A percentile compares a stretch with the other conserved stretches of the same genome.
Conservation (phyloP, 257 asterid species). For the Ballota nigra region DNA sequence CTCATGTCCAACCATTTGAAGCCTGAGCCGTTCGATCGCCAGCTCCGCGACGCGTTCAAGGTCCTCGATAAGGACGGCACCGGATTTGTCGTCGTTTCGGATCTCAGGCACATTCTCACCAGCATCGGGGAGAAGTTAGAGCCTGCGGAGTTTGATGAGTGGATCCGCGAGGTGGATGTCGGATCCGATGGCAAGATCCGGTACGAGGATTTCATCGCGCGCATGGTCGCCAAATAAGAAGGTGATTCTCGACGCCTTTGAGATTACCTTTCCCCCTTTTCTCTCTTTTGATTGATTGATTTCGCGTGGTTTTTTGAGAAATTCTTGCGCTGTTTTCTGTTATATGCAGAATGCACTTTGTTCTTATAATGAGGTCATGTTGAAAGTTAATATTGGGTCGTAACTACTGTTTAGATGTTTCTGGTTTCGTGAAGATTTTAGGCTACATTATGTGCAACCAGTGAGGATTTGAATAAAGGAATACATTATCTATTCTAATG, state of each 20-base stretch:
- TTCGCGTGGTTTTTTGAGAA: slow-evolving; percentile 4
- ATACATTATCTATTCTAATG: not conserved
- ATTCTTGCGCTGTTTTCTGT: not conserved
- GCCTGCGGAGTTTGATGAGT: slow-evolving; percentile 90
- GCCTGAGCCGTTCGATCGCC: slow-evolving; percentile 98
- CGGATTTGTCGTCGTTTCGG: slow-evolving; percentile 76
- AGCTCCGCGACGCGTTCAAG: slow-evolving; percentile 91
- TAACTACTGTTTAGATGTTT: not conserved
- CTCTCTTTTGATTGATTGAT: not conserved
- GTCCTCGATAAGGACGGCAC: slow-evolving; percentile 86
- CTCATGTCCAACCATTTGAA: slow-evolving; percentile 90
- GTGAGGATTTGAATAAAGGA: not conserved
- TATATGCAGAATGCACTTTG: slow-evolving; percentile 7
- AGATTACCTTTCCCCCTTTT: not conserved
- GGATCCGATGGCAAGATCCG: slow-evolving; percentile 94
- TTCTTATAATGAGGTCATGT: not conserved
- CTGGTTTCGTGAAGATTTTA: not conserved
- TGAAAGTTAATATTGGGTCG: not conserved
- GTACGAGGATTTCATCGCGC: slow-evolving; percentile 86
- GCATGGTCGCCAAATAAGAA: slow-evolving; percentile 87
- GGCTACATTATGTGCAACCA: not conserved
- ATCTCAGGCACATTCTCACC: slow-evolving; percentile 87
- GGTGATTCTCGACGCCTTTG: slow-evolving; percentile 16
- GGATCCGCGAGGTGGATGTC: slow-evolving; percentile 99
- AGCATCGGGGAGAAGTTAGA: slow-evolving; percentile 90